A percentile compares a stretch with the other conserved stretches of the same genome.
phyloP scores from a whole-genome alignment of 495 filamentous ascomycete genomes.

The Cenococcum geophilum region DNA sequence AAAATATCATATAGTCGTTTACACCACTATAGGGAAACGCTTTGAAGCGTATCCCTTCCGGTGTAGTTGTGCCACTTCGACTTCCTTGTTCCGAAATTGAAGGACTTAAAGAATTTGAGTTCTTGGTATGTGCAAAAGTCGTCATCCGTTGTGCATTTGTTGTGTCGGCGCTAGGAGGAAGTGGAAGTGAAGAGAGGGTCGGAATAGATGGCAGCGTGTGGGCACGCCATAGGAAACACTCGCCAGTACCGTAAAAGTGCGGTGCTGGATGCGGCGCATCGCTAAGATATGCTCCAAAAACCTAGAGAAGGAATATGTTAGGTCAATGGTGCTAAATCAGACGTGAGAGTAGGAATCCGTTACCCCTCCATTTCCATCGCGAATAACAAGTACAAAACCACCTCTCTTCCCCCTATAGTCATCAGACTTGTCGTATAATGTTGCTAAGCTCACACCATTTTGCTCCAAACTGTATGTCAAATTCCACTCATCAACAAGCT shows the following conservation, averaged over 20 bases:
- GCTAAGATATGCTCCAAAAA: constrained; percentile 92
- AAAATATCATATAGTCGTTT: constrained; percentile 95
- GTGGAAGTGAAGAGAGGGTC: constrained; percentile 52
- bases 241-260: constrained; percentile 90
- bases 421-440: constrained; percentile 74
- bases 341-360: constrained; percentile 34
- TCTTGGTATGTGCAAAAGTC: constrained; percentile 47
- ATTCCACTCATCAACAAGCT: constrained; percentile 80
- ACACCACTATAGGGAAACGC: constrained; percentile 93
- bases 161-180: constrained; percentile 69
- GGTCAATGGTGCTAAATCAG: background rate
- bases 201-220: constrained; percentile 51
- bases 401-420: constrained; percentile 60
- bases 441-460: constrained; percentile 79
- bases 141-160: constrained; percentile 64
- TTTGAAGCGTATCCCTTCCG: constrained; percentile 79
- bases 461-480: constrained; percentile 88
- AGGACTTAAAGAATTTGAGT: constrained; percentile 25
- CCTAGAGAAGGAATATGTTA: constrained; percentile 39
- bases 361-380: constrained; percentile 67
- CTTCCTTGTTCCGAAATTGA: constrained; percentile 34
- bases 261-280: constrained; percentile 72
- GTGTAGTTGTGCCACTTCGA: constrained; percentile 39
- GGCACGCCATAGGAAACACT: constrained; percentile 96
- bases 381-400: constrained; percentile 81